Base-by-base conservation (phyloP, 2,329 filamentous ascomycete species). In the Verticillium albo-atrum region DNA sequence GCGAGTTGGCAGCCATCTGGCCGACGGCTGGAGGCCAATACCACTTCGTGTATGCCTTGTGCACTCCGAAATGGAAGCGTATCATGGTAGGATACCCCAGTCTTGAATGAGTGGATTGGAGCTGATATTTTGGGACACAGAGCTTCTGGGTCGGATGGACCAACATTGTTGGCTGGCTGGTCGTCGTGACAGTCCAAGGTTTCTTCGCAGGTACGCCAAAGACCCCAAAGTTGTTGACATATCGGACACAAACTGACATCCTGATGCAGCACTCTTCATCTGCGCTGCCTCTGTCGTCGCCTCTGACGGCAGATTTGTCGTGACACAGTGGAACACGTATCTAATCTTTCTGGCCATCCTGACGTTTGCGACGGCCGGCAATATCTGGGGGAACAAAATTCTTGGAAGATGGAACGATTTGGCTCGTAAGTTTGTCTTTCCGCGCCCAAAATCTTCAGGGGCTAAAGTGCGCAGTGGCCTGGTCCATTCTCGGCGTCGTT, bases 11-110 rank as follows among this genome's bases (percentile, higher is more conserved):
- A 0, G 73, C 75, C 2, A 74, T 79, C 51, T 80, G 76, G 75
- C 78, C 77, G 0, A 80, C 77, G 0, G 75, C 77, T 0, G 77
- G 77, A 7, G 77, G 78, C 0, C 77, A 80, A 53, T 79, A 79
- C 65, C 75, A 79, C 55, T 78, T 77, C 27, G 75, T 75, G 2
- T 77, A 75, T 61, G 74, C 75, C 0, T 56, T 79, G 9, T 76
- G 71, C 28, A 71, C 72, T 3, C 68, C 74, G 0, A 65, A 63
- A 20, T 79, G 76, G 75, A 75, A 68, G 55, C 74, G 69, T 34
- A 58, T 68, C 0, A 71, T 75, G 68, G 75, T 76, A 58, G 27
- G 66, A 2, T 0, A 9, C 42, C 10, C 9, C 3, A 28, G 14
- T 4, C 7, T 12, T 3, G 1, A 2, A 4, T 2, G 5, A 15